Base-by-base conservation (phyloP, 2,329 filamentous ascomycete species). In the Epichloe hybrida region DNA sequence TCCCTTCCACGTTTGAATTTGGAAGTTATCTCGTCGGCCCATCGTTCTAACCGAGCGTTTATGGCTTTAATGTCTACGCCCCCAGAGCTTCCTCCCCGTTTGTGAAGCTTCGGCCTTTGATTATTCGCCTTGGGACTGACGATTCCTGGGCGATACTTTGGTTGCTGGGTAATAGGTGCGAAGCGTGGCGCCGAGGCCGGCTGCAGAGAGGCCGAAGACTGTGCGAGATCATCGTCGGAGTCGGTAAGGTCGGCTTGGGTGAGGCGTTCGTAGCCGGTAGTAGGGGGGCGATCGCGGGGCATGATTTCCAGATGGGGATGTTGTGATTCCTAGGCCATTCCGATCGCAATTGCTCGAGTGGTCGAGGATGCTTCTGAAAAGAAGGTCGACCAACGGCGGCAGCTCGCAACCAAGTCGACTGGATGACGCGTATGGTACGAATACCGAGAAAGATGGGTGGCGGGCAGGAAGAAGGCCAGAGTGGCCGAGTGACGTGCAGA, bases 61-160 rank as follows among this genome's bases (percentile, higher is more conserved):
- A 98, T 97, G 53, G 93, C 93, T 66, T 97, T 97, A 64, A 98
- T 86, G 63, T 98, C 93, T 17, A 98, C 91, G 3, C 90, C 91
- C 20, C 88, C 88, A 60, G 90, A 93, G 63, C 87, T 86, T 58
- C 65, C 76, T 59, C 62, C 69, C 59, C 70, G 73, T 63, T 59
- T 70, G 59, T 69, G 69, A 56, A 73, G 70, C 59, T 72, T 73
- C 38, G 65, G 63, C 15, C 69, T 64, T 5, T 64, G 58, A 2
- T 58, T 55, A 27, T 56, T 56, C 9, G 61, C 65, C 58, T 77
- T 76, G 45, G 76, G 75, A 38, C 76, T 76, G 52, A 73, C 69
- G 74, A 83, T 80, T 63, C 73, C 75, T 49, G 77, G 79, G 58
- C 76, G 77, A 51, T 77, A 75, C 44, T 75, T 72, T 46, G 81